Base-by-base conservation (phyloP, 1,139 yeast genomes). In the Pichia sp. region DNA sequence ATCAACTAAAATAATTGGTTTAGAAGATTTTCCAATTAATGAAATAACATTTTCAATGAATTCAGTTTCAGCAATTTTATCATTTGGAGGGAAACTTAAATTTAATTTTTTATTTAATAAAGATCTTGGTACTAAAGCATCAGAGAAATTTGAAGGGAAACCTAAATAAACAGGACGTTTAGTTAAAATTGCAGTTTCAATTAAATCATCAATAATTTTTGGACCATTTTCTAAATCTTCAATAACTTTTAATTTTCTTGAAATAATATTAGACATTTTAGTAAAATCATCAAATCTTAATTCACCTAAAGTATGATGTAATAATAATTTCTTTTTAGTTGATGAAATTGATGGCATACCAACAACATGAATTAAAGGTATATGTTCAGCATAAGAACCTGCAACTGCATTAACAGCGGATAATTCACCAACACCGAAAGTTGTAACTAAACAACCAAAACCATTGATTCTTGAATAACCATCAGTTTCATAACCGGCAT, bases 101-200 rank as follows among this genome's bases (percentile, higher is more conserved):
- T 84, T 83, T 60, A 87, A 74, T 37, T 46, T 48, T 8, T 29
- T 40, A 40, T 76, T 76, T 37, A 77, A 73, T 55, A 76, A 67
- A 39, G 68, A 63, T 26, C 79, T 74, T 42, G 83, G 80, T 43
- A 86, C 82, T 49, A 64, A 68, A 61, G 74, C 72, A 63, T 84
- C 89, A 51, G 84, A 85, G 66, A 86, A 74, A 72, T 87, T 86
- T 52, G 92, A 85, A 57, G 95, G 96, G 53, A 86, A 68, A 41
- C 87, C 95, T 59, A 87, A 67, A 70, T 87, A 87, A 30, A 85
- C 94, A 33, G 96, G 95, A 68, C 89, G 79, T 67, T 86, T 94
- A 61, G 75, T 70, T 48, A 80, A 69, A 68, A 76, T 81, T 40
- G 94, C 90, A 54, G 76, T 79, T 65, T 83, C 76, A 63, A 87